Conservation (phyloP, 768 basidiomycete genomes). For the Hemileccinum impolitum region DNA sequence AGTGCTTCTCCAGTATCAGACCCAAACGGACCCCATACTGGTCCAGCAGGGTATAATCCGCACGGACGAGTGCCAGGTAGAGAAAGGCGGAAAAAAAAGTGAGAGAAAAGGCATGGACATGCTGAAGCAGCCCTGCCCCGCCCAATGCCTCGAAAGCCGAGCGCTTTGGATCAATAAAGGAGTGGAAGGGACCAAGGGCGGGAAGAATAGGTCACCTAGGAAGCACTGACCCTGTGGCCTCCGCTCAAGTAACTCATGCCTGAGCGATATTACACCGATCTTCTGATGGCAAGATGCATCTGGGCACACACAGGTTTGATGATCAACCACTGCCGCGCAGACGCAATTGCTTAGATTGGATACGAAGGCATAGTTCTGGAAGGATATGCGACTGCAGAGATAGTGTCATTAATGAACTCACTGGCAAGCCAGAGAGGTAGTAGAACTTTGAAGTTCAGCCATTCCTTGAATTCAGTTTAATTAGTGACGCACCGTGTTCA, state of each 20-base stretch:
- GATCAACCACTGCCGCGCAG: background rate
- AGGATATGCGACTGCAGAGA: no score
- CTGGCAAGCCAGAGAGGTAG: no score
- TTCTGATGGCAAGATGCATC: background rate
- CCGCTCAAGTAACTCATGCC: background rate
- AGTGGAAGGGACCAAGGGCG: constrained; percentile 5
- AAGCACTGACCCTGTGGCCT: background rate
- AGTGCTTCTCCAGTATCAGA: constrained; percentile 20
- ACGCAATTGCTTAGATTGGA: no score
- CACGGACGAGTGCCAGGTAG: constrained; percentile 6
- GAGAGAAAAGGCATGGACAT: constrained; percentile 8
- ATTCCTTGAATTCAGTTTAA: no score
- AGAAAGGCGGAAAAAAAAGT: constrained; percentile 1
- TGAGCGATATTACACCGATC: background rate
- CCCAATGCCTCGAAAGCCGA: background rate
- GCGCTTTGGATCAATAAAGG: constrained; percentile 1
- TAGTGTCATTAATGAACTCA: no score
- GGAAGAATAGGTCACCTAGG: background rate
- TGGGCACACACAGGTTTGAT: constrained; percentile 5
- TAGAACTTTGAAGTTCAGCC: no score
- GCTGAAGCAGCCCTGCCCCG: background rate
- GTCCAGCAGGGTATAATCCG: constrained; percentile 26
- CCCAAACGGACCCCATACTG: constrained; percentile 26
- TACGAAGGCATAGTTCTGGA: no score
- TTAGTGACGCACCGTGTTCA: no score